phyloP scores from a whole-genome alignment of 2,329 filamentous ascomycete species.

The Lasiodiplodia sp. region DNA sequence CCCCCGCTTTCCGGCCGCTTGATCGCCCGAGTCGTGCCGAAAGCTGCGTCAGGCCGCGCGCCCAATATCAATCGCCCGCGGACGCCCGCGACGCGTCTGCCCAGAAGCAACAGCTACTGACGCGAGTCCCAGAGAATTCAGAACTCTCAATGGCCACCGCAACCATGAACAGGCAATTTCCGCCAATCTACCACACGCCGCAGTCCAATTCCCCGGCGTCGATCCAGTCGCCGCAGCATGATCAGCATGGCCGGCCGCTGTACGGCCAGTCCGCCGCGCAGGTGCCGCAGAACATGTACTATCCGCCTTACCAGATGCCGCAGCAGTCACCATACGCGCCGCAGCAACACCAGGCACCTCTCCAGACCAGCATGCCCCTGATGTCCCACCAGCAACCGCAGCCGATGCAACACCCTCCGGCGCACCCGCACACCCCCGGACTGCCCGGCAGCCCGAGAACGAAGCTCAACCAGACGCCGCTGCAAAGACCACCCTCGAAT shows the following conservation, averaged over 20 bases:
- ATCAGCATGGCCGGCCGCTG: slow-evolving; percentile 82
- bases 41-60: slow-evolving; percentile 18
- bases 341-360: slow-evolving; percentile 57
- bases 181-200: slow-evolving; percentile 93
- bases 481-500: slow-evolving; percentile 65
- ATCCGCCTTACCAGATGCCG: slow-evolving; percentile 63
- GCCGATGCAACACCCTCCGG: slow-evolving; percentile 48
- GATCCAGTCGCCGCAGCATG: slow-evolving; percentile 89
- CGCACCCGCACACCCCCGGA: slow-evolving; percentile 60
- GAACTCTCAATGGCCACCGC: slow-evolving; percentile 70
- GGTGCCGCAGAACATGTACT: slow-evolving; percentile 91
- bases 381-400: slow-evolving; percentile 62
- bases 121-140: slow-evolving; percentile 73
- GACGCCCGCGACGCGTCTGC: neutral
- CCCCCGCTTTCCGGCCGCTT: neutral
- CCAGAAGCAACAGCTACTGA: slow-evolving; percentile 45
- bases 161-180: slow-evolving; percentile 75
- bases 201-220: slow-evolving; percentile 95
- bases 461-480: slow-evolving; percentile 56
- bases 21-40: neutral
- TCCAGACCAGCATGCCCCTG: slow-evolving; percentile 56
- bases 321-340: slow-evolving; percentile 65
- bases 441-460: slow-evolving; percentile 68
- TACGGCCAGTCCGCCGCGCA: slow-evolving; percentile 83
- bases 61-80: neutral